Evolutionary conservation across 2,329 filamentous ascomycete species (phyloP).

Genomic region (Emmonsia crescens): DNA sequence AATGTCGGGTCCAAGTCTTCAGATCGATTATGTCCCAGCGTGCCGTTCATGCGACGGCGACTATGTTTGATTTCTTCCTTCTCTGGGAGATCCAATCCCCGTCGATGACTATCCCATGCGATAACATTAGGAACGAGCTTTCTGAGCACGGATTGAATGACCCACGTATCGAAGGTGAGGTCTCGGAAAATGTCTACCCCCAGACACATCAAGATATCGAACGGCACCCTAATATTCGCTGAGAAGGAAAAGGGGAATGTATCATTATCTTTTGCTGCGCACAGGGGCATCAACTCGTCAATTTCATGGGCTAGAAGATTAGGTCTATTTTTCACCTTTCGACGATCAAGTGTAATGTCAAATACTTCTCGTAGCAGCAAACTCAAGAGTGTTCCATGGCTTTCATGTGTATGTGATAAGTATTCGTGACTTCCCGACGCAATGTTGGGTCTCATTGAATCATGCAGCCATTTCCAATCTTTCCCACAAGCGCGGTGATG

Average conservation of each 20-base stretch:
- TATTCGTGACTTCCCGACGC: slow-evolving; percentile 2
- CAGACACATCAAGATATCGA: slow-evolving; percentile 25
- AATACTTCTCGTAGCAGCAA: slow-evolving; percentile 26
- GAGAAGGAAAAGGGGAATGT: slow-evolving; percentile 25
- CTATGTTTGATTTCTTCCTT: slow-evolving; percentile 6
- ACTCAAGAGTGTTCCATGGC: slow-evolving; percentile 24
- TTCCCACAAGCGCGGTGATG: slow-evolving; percentile 23
- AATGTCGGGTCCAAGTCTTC: slow-evolving; percentile 17
- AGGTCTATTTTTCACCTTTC: slow-evolving; percentile 15
- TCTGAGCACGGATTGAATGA: slow-evolving; percentile 24
- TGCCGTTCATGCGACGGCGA: slow-evolving; percentile 7
- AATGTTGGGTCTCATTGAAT: slow-evolving; percentile 23
- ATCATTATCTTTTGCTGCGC: slow-evolving; percentile 8
- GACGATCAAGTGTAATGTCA: slow-evolving; percentile 26
- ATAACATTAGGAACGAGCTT: slow-evolving; percentile 24
- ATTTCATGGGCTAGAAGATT: slow-evolving; percentile 25
- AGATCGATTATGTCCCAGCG: neutral
- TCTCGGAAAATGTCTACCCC: slow-evolving; percentile 30
- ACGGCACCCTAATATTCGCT: slow-evolving; percentile 28
- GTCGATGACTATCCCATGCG: slow-evolving; percentile 20
- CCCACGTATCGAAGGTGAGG: slow-evolving; percentile 28
- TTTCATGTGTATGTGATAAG: slow-evolving; percentile 21
- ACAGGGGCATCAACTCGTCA: slow-evolving; percentile 24
- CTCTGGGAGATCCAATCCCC: slow-evolving; percentile 6
- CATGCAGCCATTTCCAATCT: slow-evolving; percentile 27